Base-by-base conservation (phyloP, 805 yeast genomes). In the Clavispora vitiphila region DNA sequence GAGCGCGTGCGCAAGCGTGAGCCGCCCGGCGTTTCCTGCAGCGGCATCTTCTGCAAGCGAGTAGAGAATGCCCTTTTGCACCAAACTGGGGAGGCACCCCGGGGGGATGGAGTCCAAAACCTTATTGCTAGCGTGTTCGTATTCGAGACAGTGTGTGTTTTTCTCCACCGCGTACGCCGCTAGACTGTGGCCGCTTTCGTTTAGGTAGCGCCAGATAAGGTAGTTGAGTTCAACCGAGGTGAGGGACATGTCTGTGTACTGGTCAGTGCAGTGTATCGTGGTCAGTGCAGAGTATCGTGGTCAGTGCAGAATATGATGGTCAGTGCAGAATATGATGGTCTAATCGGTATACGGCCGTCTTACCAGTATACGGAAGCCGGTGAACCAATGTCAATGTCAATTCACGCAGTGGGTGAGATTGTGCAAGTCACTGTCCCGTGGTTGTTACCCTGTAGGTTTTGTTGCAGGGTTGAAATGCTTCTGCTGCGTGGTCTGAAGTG, bases 191-290 rank as follows among this genome's bases (percentile, higher is more conserved):
- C 95, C 95, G 5, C 82, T 70, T 60, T 93, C 98, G 57, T 88
- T 96, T 29, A 89, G 72, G 57, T 91, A 93, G 47, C 97, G 68
- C 96, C 96, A 93, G 40, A 91, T 78, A 52, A 93, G 74, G 58
- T 91, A 91, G 68, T 91, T 93, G 41, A 91, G 76, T 62, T 89
- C 95, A 43, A 76, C 80, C 42, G 93, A 83, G 5, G 93, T 77
- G 37, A 91, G 66, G 20, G 95, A 83, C 96, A 88, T 87, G 22
- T 8, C n/a, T n/a, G n/a, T n/a, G n/a, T n/a, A n/a, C n/a, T n/a
- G n/a, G n/a, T n/a, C n/a, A n/a, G n/a, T n/a, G n/a, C n/a, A n/a
- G n/a, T n/a, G n/a, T n/a, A n/a, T n/a, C n/a, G n/a, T n/a, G n/a
- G n/a, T n/a, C n/a, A n/a, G n/a, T n/a, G n/a, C n/a, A n/a, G n/a